Evolutionary conservation across 116 monocot species (phyloP).

Genomic region (Trichopus zeylanicus): DNA sequence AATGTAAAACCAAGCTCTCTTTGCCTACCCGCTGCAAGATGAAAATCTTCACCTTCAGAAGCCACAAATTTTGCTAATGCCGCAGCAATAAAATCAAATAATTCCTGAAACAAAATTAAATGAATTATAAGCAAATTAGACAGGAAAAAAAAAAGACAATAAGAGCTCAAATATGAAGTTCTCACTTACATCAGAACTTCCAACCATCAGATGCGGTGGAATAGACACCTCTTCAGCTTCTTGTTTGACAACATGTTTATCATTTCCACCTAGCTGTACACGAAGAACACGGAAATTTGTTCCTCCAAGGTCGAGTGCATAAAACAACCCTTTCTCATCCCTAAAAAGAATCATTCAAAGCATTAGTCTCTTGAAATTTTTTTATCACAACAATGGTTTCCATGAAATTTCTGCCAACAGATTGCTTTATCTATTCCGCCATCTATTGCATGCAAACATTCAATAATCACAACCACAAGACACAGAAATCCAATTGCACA

Average conservation of each 20-base stretch:
- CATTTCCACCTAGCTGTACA: constrained; percentile 55
- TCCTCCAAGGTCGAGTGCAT: constrained; percentile 80
- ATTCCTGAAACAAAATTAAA: constrained; percentile 35
- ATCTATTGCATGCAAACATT: too few relatives aligned
- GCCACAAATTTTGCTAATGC: constrained; percentile 52
- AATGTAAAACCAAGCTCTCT: constrained; percentile 80
- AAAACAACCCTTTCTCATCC: constrained; percentile 62
- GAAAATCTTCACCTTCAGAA: constrained; percentile 52
- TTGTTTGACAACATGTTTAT: constrained; percentile 43
- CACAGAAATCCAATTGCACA: neutral
- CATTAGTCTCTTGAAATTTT: neutral
- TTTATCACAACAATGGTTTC: neutral
- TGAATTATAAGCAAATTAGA: neutral
- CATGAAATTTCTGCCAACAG: neutral
- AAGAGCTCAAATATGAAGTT: neutral
- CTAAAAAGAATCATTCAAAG: constrained; percentile 14
- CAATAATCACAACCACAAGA: too few relatives aligned
- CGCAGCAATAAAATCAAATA: constrained; percentile 69
- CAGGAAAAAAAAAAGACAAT: neutral
- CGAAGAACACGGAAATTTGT: constrained; percentile 75
- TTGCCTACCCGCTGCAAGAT: constrained; percentile 42
- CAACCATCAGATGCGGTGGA: constrained; percentile 67
- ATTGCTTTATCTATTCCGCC: neutral
- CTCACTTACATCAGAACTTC: constrained; percentile 49
- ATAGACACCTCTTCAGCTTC: constrained; percentile 63